Base-by-base conservation (phyloP, 108 stramenopile genomes). In the Fistulifera solaris region DNA sequence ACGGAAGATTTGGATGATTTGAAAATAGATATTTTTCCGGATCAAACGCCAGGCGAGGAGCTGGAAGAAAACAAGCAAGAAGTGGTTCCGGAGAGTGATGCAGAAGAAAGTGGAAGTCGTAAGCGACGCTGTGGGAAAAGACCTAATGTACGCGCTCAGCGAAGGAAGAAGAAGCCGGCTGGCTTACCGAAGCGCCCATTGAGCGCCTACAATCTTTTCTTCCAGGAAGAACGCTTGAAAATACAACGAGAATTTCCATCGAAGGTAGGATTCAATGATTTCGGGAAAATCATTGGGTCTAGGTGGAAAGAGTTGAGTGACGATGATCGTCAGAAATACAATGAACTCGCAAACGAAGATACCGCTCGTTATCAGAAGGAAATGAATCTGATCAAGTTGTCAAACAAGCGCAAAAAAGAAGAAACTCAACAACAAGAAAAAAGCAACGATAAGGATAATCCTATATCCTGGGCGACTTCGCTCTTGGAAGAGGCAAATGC, bases 341-440 rank as follows among this genome's bases (percentile, higher is more conserved):
- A 52, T 46, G 24, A 24, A 18, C 38, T 58, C 28, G 65, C 65
- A 52, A 27, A 66, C 1, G 44, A 66, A 43, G 65, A 66, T 43
- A 28, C 19, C 1, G 53, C 23, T 3, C 57, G 65, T n/a, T 66
- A 66, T 25, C 48, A 40, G 1, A 11, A 23, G 1, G 65, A 66
- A 45, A 66, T 66, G 65, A 50, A 51, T 6, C 12, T 6, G 7
- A 50, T 13, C 27, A 61, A 38, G 46, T 40, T 11, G 16, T 17
- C 19, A 45, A 61, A 61, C 31, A 35, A 35, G 31, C 1, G 49
- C 44, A 35, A 46, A 51, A 1, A 26, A 59, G 18, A 45, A 16
- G 19, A n/a, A 1, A 13, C 19, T 24, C 23, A 59, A 47, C 6
- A 27, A 8, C 7, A 22, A n/a, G 22, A 45, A 17, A 45, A 45